phyloP scores from a whole-genome alignment of 306 rosid species.

The Corylus avellana region DNA sequence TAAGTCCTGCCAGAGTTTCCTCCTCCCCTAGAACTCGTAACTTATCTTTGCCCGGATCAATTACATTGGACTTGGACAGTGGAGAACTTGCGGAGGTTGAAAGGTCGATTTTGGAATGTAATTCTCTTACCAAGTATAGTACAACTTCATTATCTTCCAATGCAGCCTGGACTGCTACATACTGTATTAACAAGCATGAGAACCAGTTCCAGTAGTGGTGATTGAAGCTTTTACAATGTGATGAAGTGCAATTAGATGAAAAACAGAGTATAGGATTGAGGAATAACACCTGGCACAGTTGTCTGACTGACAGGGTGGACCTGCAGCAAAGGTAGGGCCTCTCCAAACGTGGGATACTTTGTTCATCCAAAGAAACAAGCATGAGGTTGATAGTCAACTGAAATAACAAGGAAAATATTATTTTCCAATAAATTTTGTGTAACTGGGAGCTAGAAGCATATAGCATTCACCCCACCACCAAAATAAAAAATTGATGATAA shows the following conservation, averaged over 20 bases:
- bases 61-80: slow-evolving; percentile 8
- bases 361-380: slow-evolving; percentile 65
- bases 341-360: slow-evolving; percentile 52
- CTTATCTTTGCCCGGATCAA: slow-evolving; percentile 46
- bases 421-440: background rate
- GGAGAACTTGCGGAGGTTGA: slow-evolving; percentile 20
- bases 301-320: slow-evolving; percentile 52
- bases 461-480: background rate
- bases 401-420: slow-evolving; percentile 24
- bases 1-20: slow-evolving; percentile 62
- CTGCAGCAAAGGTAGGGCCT: slow-evolving; percentile 60
- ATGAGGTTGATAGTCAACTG: slow-evolving; percentile 53
- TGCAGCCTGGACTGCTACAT: slow-evolving; percentile 50
- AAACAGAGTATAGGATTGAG: slow-evolving; percentile 19
- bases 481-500: background rate
- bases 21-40: slow-evolving; percentile 42
- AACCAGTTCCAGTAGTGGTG: slow-evolving; percentile 21
- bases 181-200: slow-evolving; percentile 42
- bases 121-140: slow-evolving; percentile 50
- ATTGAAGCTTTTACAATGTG: background rate
- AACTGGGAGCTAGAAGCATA: slow-evolving; percentile 11
- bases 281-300: slow-evolving; percentile 54
- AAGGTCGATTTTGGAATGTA: slow-evolving; percentile 29
- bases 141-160: slow-evolving; percentile 47
- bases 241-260: slow-evolving; percentile 5